phyloP scores from a whole-genome alignment of 225 moss, liverwort and hornwort species.

The Pleurozium schreberi region DNA sequence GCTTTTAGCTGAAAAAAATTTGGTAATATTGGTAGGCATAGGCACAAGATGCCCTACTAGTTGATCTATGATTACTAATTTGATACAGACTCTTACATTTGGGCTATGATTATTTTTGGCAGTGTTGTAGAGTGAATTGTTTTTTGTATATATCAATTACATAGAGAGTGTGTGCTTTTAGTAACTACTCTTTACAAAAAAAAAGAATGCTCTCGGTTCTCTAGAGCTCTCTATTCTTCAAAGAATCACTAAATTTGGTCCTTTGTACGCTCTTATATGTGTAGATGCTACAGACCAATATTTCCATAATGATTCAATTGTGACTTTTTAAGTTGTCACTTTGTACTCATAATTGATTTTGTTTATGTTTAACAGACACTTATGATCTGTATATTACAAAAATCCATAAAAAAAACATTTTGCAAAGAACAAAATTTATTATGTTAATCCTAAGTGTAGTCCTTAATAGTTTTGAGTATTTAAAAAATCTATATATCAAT shows the following conservation, averaged over 20 bases:
- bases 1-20: neutral
- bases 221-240: too few relatives aligned
- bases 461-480: neutral
- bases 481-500: neutral
- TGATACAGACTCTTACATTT: neutral
- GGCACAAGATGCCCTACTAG: neutral
- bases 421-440: neutral
- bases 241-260: too few relatives aligned
- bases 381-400: neutral
- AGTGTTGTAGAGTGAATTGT: neutral
- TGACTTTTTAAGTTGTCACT: neutral
- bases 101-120: neutral
- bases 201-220: rapidly evolving
- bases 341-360: neutral
- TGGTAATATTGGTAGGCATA: neutral
- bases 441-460: neutral
- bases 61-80: neutral
- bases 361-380: neutral
- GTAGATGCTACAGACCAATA: neutral
- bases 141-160: neutral
- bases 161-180: neutral
- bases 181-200: neutral
- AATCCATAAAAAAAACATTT: neutral
- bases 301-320: neutral
- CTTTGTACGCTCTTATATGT: neutral